phyloP scores from a whole-genome alignment of 768 basidiomycete genomes.

The Gymnopilus dilepis region DNA sequence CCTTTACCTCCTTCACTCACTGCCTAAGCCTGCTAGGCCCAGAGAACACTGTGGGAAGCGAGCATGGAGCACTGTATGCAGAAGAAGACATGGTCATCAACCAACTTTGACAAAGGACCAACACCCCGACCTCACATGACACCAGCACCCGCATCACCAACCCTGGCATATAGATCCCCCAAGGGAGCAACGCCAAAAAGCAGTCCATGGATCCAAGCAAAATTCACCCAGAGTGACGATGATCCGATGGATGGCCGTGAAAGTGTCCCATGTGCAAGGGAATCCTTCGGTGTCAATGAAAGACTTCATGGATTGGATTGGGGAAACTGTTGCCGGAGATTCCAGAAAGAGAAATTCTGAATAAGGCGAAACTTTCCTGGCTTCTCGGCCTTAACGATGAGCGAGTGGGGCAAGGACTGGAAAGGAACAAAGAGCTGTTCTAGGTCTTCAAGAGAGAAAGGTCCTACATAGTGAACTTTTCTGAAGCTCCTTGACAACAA shows the following conservation, averaged over 20 bases:
- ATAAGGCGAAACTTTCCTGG: constrained; percentile 37
- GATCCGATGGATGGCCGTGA: neutral
- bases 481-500: constrained; percentile 30
- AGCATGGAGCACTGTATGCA: constrained; percentile 22
- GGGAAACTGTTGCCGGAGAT: neutral
- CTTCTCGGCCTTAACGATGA: constrained; percentile 42
- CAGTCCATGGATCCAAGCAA: constrained; percentile 39
- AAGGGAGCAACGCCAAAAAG: constrained; percentile 34
- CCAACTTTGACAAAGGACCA: constrained; percentile 36
- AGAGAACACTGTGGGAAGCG: neutral
- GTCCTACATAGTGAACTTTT: constrained; percentile 38
- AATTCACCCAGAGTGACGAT: constrained; percentile 33
- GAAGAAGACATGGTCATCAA: constrained; percentile 39
- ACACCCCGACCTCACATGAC: constrained; percentile 31
- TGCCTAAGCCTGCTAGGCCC: too few species aligned
- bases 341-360: constrained; percentile 44
- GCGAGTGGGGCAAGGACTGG: constrained; percentile 41
- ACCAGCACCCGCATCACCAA: constrained; percentile 25
- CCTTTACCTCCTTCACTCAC: too few species aligned
- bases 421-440: constrained; percentile 41
- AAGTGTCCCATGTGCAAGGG: constrained; percentile 44
- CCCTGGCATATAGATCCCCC: constrained; percentile 29
- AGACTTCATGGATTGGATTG: constrained; percentile 36
- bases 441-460: constrained; percentile 26
- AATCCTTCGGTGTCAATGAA: constrained; percentile 35